A percentile compares a stretch with the other conserved stretches of the same genome.
Conservation (phyloP, 306 rosid genomes). For the Pyrus betulifolia region DNA sequence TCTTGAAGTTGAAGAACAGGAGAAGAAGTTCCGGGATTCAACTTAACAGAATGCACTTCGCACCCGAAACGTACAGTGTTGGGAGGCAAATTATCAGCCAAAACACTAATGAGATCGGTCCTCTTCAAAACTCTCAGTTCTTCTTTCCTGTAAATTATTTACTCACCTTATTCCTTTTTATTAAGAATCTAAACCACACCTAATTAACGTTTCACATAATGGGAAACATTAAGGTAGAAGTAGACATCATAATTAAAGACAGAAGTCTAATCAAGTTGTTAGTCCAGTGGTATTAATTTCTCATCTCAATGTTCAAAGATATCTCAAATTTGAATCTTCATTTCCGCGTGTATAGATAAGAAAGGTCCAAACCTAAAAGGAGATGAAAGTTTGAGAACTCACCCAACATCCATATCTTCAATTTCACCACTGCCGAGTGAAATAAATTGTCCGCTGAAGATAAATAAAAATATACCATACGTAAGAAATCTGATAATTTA, state of each 20-base stretch:
- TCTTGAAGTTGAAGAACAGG: slow-evolving; percentile 12
- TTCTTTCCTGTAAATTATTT: not conserved
- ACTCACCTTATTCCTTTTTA: too few relatives aligned
- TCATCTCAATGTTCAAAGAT: too few relatives aligned
- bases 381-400: not conserved
- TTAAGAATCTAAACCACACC: too few relatives aligned
- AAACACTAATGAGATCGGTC: not conserved
- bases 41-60: not conserved
- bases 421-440: not conserved
- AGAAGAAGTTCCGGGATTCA: not conserved
- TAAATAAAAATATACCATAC: not conserved
- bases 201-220: too few relatives aligned
- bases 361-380: not conserved
- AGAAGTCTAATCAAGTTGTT: too few relatives aligned
- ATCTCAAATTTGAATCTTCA: too few relatives aligned
- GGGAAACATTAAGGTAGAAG: too few relatives aligned
- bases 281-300: too few relatives aligned
- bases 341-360: too few relatives aligned
- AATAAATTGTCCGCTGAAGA: slow-evolving; percentile 1
- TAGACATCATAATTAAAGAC: too few relatives aligned
- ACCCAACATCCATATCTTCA: not conserved
- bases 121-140: slow-evolving; percentile 10
- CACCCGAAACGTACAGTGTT: not conserved
- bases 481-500: not conserved
- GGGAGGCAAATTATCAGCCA: slow-evolving; percentile 7